Conservation (phyloP, 495 filamentous ascomycete genomes). For the Parathielavia hyrcaniae region DNA sequence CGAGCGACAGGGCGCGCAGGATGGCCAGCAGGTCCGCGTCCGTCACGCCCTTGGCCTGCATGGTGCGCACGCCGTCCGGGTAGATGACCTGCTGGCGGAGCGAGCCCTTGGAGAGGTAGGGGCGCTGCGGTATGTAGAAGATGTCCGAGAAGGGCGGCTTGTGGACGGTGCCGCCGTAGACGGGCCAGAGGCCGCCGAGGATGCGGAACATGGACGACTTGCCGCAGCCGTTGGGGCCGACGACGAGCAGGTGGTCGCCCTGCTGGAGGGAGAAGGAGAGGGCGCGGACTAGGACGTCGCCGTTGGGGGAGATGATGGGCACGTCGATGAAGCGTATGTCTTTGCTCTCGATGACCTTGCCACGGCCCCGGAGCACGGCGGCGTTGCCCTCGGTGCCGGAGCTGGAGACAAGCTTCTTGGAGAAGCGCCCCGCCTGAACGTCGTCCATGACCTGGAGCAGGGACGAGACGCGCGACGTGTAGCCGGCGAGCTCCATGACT, state of each 20-base stretch:
- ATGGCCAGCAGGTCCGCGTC: slow-evolving; percentile 75
- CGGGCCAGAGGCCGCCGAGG: slow-evolving; percentile 95
- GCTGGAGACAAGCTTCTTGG: slow-evolving; percentile 92
- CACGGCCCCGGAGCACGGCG: slow-evolving; percentile 71
- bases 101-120: slow-evolving; percentile 82
- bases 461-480: slow-evolving; percentile 84
- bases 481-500: slow-evolving; percentile 89
- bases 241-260: slow-evolving; percentile 86
- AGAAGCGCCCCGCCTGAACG: slow-evolving; percentile 76
- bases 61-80: slow-evolving; percentile 79
- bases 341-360: slow-evolving; percentile 65
- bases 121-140: slow-evolving; percentile 96
- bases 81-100: slow-evolving; percentile 96
- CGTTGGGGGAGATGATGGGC: slow-evolving; percentile 96
- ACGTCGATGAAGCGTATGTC: slow-evolving; percentile 86
- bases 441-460: slow-evolving; percentile 93
- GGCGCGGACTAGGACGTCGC: slow-evolving; percentile 76
- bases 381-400: slow-evolving; percentile 70
- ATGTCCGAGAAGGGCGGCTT: slow-evolving; percentile 87
- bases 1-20: slow-evolving; percentile 72
- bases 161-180: slow-evolving; percentile 86
- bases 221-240: slow-evolving; percentile 94
- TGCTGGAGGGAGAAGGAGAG: slow-evolving; percentile 80
- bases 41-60: slow-evolving; percentile 75
- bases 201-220: slow-evolving; percentile 96